Evolutionary conservation across 2,329 filamentous ascomycete genomes (phyloP), one percentile per base, ranked within the genome.

Genomic region (Rhynchosporium secalis): DNA sequence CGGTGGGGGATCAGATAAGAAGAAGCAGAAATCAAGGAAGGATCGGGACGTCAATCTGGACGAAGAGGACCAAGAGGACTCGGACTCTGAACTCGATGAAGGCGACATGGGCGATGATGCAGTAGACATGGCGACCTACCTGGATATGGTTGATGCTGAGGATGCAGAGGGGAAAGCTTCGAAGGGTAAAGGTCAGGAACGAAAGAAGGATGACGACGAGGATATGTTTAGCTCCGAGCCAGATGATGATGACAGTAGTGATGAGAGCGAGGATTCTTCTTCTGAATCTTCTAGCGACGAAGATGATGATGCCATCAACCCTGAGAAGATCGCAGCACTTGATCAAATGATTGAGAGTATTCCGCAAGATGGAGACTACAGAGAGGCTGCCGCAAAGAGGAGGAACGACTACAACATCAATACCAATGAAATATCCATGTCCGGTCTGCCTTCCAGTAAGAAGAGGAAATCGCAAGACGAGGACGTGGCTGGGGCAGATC

Each of bases 341-440:
- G 86, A 88, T 72, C 84, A 81, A 65, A 82, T 92, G 67, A 88
- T 93, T 63, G 86, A 85, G 26, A 85, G 85, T 45, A 88, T 93
- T 29, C 77, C 78, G 52, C 68, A 71, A 62, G 71, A 71, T 40
- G 76, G 75, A 52, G 73, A 66, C 26, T 58, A 60, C 46, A 58
- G 43, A 51, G 45, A 58, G 9, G 45, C 54, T 45, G 48, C 61
- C 43, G 57, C 62, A 31, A 69, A 66, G 74, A 72, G 72, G 68
- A 74, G 69, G 68, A 72, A 64, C 66, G 84, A 89, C 66, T 83
- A 85, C 20, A 81, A 81, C 56, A 81, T 84, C n/a, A 84, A 83
- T 1, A 84, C 56, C 6, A 58, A 40, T 8, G 33, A 45, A n/a
- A 58, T 58, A 6, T 29, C 56, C 10, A 49, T 47, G 29, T 49